Evolutionary conservation across 768 basidiomycete genomes (phyloP), one percentile per base, ranked within the genome.

Genomic region (Boletus eberwhitei): DNA sequence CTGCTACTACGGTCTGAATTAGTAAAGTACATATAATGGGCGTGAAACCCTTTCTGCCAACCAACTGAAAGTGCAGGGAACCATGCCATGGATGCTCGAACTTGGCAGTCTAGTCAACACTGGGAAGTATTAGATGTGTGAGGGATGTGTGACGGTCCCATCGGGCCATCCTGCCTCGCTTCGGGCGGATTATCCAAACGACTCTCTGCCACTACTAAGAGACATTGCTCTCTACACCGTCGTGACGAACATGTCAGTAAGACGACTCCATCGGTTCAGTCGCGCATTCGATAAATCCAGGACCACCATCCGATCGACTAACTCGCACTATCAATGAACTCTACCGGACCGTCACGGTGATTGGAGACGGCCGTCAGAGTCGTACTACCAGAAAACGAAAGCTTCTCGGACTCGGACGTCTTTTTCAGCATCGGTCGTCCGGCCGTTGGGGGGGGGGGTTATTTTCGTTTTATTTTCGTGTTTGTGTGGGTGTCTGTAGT

Each of bases 1-100:
- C 19, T 38, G 35, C 37, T 29, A 26, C 3, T 37, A 54, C 3
- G 8, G 26, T 29, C 37, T 24, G 36, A 45, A 21, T 16, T 44
- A 58, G 39, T 59, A 36, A n/a, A 55, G 55, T 57, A 34, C 24
- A 35, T 13, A 26, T 21, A 26, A 43, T 32, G 26, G 16, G 17
- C 17, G 8, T 14, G 29, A 16, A 45, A 21, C 31, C 16, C 19
- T 32, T 21, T 16, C 13, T 16, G 44, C 14, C 29, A 31, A 32
- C n/a, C 19, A 32, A 45, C 13, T 14, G 19, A 31, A 21, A 13
- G 19, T 5, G 44, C 12, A 31, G 8, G 29, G n/a, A 11, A 29
- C 7, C n/a, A 44, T 8, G 5, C 7, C n/a, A 31, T 1, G 2
- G 29, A 31, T 19, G 11, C 11, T 19, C 1, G 43, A 44, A 31